These are phyloP conservation scores for Aspergillus novoparasiticus DNA, from an alignment of 2,329 filamentous ascomycete species.

Conservation along the genomic window DNA sequence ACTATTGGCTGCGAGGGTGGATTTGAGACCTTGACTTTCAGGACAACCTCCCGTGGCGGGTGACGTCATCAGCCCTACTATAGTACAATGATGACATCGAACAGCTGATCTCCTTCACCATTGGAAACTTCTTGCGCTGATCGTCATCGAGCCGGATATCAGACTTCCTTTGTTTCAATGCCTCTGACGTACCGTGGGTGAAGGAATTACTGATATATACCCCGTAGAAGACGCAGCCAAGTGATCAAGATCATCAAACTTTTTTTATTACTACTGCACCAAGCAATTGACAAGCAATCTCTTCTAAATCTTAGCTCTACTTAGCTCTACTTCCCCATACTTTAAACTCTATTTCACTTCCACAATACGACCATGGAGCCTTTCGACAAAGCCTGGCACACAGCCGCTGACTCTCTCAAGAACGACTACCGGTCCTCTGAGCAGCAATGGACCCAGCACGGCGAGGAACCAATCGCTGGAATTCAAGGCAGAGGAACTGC, in stretches of 20 bases:
- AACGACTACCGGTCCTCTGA: conserved; percentile 35
- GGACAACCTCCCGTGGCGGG: background rate
- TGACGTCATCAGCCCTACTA: background rate
- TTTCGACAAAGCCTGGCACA: conserved; percentile 56
- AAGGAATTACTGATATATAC: background rate
- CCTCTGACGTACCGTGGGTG: background rate
- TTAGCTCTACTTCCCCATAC: background rate
- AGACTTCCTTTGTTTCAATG: background rate
- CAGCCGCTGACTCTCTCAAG: conserved; percentile 55
- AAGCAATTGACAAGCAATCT: background rate
- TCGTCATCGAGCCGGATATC: background rate
- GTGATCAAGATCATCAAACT: background rate
- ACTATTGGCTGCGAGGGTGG: background rate
- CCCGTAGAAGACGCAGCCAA: background rate
- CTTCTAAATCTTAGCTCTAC: background rate
- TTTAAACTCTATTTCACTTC: background rate
- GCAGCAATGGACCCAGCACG: conserved; percentile 32
- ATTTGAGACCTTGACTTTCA: background rate
- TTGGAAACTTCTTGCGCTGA: background rate
- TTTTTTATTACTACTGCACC: background rate
- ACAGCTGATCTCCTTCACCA: background rate
- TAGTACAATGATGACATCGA: background rate
- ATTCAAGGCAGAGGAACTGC: conserved; percentile 66
- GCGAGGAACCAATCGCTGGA: conserved; percentile 72
- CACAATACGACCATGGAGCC: conserved; percentile 59